phyloP scores from a whole-genome alignment of 495 filamentous ascomycete species.

The Beverwykella pulmonaria region DNA sequence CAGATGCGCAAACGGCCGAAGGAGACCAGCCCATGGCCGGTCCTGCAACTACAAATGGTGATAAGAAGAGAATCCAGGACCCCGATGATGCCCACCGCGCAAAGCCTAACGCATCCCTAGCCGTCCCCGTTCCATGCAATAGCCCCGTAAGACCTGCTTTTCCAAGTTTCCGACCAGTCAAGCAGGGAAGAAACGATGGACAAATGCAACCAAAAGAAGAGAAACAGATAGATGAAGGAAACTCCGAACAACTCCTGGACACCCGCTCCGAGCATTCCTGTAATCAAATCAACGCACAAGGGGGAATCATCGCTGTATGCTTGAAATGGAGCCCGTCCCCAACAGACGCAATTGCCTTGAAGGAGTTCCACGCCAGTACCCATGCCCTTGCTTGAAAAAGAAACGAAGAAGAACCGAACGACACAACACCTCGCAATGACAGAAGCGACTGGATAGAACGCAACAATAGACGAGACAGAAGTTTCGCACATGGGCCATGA shows the following conservation, averaged over 20 bases:
- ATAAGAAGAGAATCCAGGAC: constrained; percentile 15
- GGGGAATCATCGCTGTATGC: constrained; percentile 43
- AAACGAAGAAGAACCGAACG: constrained; percentile 28
- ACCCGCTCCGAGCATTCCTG: constrained; percentile 21
- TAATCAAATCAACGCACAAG: constrained; percentile 39
- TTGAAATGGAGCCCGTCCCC: constrained; percentile 34
- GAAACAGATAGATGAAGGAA: constrained; percentile 4
- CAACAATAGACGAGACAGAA: constrained; percentile 29
- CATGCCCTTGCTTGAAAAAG: constrained; percentile 36
- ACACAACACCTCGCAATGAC: constrained; percentile 40
- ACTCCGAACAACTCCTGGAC: constrained; percentile 6
- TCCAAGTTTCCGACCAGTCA: constrained; percentile 25
- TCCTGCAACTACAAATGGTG: constrained; percentile 16
- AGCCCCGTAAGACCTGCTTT: constrained; percentile 29
- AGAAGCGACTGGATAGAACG: constrained; percentile 39
- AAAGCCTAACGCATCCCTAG: constrained; percentile 13
- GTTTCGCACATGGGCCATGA: constrained; percentile 14
- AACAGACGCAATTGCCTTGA: constrained; percentile 27
- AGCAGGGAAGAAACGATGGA: constrained; percentile 22
- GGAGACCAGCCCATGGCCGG: constrained; percentile 22
- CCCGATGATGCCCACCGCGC: background rate
- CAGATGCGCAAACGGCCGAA: constrained; percentile 33
- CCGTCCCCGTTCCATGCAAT: constrained; percentile 25
- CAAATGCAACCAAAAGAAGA: constrained; percentile 31
- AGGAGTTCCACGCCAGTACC: constrained; percentile 38